Base-by-base conservation (phyloP, 2,329 filamentous ascomycete genomes). In the Leptographium radiaticola region DNA sequence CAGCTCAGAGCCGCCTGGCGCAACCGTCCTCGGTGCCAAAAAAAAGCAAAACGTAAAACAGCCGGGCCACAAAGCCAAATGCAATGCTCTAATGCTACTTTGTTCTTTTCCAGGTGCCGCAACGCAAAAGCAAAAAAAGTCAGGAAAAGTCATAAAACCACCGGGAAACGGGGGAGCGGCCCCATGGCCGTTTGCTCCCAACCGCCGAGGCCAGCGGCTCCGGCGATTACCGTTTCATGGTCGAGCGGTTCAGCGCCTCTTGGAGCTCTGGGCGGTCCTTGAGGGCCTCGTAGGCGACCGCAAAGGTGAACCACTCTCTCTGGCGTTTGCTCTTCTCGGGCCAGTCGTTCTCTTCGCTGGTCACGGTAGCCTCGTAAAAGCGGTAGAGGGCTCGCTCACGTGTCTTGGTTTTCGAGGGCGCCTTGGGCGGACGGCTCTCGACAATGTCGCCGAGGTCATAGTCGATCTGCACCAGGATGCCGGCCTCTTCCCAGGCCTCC, bases 401-500 rank as follows among this genome's bases (percentile, higher is more conserved):
- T 59, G 81, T 77, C 66, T 82, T 81, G 57, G 81, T 80, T 57
- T 83, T 59, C 25, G 61, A 58, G 5, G 59, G 58, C 9, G 58
- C 56, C 67, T 91, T 91, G 40, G 87, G 88, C 8, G 88, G 79
- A 55, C 89, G 81, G 67, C 83, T 86, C 70, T 98, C 93, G 53
- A 83, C 74, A 62, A 98, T 95, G 59, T 85, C 79, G 59, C 90
- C 90, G 51, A 98, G 78, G 68, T 95, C 89, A 66, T 84, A 86
- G 62, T 86, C 83, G 68, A 96, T 84, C 56, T 80, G 84, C 69
- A 91, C 87, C 63, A 86, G 76, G 64, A 97, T 94, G 63, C 93
- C 93, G 44, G 90, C 93, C 72, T 97, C 93, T 73, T 97, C 93
- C 93, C 93, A 97, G 57, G 93, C 93, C 70, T 98, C 93, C 61